Conservation (phyloP, 345 rosid genomes). For the Jatropha curcas region DNA sequence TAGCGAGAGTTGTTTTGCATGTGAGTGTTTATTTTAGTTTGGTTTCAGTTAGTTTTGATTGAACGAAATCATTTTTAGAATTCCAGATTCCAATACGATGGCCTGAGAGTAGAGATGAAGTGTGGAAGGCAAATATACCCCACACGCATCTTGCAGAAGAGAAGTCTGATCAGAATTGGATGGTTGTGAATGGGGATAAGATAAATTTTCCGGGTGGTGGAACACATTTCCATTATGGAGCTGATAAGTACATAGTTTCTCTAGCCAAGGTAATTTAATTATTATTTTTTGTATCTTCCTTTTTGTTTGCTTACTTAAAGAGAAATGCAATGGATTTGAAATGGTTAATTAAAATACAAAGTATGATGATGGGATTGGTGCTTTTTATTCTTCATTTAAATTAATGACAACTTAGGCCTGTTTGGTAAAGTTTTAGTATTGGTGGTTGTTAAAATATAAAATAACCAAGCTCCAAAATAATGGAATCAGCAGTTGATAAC, state of each 20-base stretch:
- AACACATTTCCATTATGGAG: slow-evolving; percentile 94
- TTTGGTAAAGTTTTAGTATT: too few relatives aligned
- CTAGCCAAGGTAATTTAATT: slow-evolving; percentile 65
- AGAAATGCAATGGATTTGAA: background rate
- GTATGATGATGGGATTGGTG: too few relatives aligned
- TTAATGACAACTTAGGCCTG: too few relatives aligned
- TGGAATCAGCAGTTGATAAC: too few relatives aligned
- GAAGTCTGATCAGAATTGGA: slow-evolving; percentile 99
- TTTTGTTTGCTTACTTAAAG: slow-evolving; percentile 5
- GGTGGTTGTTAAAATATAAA: too few relatives aligned
- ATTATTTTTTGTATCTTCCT: background rate
- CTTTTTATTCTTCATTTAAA: too few relatives aligned
- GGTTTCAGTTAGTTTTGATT: slow-evolving; percentile 37
- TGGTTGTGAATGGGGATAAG: slow-evolving; percentile 92
- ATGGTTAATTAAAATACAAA: too few relatives aligned
- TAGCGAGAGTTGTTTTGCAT: slow-evolving; percentile 15
- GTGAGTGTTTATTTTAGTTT: slow-evolving; percentile 9
- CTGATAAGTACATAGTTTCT: slow-evolving; percentile 86
- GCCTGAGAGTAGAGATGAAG: slow-evolving; percentile 97
- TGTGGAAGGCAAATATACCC: slow-evolving; percentile 96
- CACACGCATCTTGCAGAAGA: slow-evolving; percentile 94
- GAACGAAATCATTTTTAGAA: slow-evolving; percentile 40
- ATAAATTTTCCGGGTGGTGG: slow-evolving; percentile 98
- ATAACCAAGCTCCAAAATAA: too few relatives aligned
- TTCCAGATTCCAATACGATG: slow-evolving; percentile 89